A percentile compares a stretch with the other conserved stretches of the same genome.
phyloP scores from a whole-genome alignment of 495 filamentous ascomycete species.

The Chlorociboria aeruginascens region DNA sequence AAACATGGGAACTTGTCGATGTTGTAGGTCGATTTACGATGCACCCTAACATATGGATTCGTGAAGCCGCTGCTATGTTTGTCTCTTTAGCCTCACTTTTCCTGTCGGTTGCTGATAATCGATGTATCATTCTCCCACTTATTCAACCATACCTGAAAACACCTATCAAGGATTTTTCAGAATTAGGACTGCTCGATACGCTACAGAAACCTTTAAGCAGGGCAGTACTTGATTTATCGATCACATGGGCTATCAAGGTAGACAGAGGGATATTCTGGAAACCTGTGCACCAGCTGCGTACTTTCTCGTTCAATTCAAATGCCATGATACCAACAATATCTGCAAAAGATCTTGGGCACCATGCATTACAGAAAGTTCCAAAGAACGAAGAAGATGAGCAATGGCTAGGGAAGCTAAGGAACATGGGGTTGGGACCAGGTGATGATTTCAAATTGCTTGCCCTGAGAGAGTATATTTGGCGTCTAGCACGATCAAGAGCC shows the following conservation, averaged over 20 bases:
- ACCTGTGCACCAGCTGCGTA: conserved; percentile 48
- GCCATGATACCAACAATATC: conserved; percentile 33
- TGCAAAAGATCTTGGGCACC: conserved; percentile 26
- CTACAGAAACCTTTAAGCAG: conserved; percentile 76
- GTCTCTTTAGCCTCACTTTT: conserved; percentile 64
- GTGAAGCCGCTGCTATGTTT: conserved; percentile 77
- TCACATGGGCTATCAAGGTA: conserved; percentile 72
- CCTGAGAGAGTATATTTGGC: conserved; percentile 87
- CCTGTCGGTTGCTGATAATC: conserved; percentile 68
- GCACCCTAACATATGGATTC: conserved; percentile 92
- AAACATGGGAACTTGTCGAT: conserved; percentile 76
- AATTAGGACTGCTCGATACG: conserved; percentile 64
- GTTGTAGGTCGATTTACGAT: conserved; percentile 72
- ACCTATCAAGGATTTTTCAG: conserved; percentile 48
- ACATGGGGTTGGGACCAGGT: conserved; percentile 67
- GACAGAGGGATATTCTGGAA: conserved; percentile 84
- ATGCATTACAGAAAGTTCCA: conserved; percentile 34
- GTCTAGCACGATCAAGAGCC: conserved; percentile 47
- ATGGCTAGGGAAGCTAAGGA: conserved; percentile 77
- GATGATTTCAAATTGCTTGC: conserved; percentile 87
- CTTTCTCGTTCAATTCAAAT: conserved; percentile 50
- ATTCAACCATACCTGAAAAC: conserved; percentile 73
- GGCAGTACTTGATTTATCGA: conserved; percentile 68
- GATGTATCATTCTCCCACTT: conserved; percentile 71
- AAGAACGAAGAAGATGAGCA: conserved; percentile 95